Evolutionary conservation across 768 basidiomycete species (phyloP).

Genomic region (Mycena venus): DNA sequence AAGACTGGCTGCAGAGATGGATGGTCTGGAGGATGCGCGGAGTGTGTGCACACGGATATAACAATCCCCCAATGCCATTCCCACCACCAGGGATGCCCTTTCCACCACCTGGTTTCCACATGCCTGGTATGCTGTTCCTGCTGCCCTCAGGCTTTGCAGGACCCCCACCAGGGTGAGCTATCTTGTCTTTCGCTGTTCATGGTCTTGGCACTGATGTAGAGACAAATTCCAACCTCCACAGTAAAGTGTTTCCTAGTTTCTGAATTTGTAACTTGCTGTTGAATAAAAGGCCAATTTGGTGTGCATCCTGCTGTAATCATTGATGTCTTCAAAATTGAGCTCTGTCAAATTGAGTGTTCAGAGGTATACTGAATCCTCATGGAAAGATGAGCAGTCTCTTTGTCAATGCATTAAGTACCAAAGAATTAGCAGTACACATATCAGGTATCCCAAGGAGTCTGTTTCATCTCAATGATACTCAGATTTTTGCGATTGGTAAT

Average conservation of each 20-base stretch:
- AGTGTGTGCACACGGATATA: too few species aligned
- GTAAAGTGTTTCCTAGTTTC: constrained; percentile 38
- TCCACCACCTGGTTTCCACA: constrained; percentile 86
- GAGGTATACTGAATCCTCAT: too few species aligned
- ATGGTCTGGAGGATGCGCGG: too few species aligned
- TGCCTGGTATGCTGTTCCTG: constrained; percentile 83
- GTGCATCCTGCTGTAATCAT: neutral
- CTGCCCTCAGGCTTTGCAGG: constrained; percentile 87
- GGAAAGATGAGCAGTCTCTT: too few species aligned
- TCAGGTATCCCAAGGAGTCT: too few species aligned
- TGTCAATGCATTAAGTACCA: too few species aligned
- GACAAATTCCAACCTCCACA: constrained; percentile 66
- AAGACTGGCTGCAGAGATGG: too few species aligned
- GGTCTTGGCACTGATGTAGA: constrained; percentile 2
- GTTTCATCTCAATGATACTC: too few species aligned
- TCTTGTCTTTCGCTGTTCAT: neutral
- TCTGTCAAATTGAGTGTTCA: too few species aligned
- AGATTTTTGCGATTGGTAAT: too few species aligned
- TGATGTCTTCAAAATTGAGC: too few species aligned
- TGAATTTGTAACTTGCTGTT: constrained; percentile 22
- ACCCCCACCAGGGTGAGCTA: constrained; percentile 85
- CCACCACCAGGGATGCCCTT: constrained; percentile 87
- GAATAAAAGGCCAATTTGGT: constrained; percentile 11
- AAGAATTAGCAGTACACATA: too few species aligned
- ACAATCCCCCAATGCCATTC: constrained; percentile 78